These are phyloP conservation scores for Iris macrosiphon DNA, from an alignment of 106 monocot species.

Conservation along the genomic window DNA sequence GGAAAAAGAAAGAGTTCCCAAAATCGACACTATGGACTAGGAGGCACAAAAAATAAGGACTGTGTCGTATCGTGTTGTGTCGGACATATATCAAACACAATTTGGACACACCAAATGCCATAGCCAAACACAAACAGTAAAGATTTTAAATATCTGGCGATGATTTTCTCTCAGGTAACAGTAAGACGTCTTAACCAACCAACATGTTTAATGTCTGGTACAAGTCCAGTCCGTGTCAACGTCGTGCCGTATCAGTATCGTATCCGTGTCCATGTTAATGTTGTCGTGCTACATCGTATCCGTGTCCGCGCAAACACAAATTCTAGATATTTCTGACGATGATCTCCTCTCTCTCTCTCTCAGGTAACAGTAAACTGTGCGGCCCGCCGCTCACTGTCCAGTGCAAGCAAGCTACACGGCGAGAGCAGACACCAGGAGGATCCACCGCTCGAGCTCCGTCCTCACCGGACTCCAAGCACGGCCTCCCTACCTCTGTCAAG, in stretches of 20 bases:
- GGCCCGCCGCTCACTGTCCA: slow-evolving; percentile 16
- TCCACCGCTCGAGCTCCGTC: neutral
- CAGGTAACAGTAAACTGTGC: slow-evolving; percentile 31
- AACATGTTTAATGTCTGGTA: neutral
- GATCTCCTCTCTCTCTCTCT: neutral
- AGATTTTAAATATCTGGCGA: too few species aligned
- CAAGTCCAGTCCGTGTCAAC: too few species aligned
- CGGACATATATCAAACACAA: too few species aligned
- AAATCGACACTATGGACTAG: too few species aligned
- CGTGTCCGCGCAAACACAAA: neutral
- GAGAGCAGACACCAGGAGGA: neutral
- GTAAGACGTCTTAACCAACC: neutral
- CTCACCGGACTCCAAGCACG: neutral
- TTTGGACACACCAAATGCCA: too few species aligned
- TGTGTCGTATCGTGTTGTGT: too few species aligned
- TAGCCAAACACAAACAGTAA: too few species aligned
- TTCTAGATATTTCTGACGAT: neutral
- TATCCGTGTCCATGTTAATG: too few species aligned
- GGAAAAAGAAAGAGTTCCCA: too few species aligned
- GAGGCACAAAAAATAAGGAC: too few species aligned
- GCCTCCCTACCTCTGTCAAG: neutral
- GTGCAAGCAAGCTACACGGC: slow-evolving; percentile 5
- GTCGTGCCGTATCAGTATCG: too few species aligned
- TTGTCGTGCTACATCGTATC: too few species aligned
- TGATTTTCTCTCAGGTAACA: neutral